Percentiles rank a stretch among this genome's conserved stretches.
Conservation (phyloP, 306 rosid genomes). For the Dryas alaskensis region DNA sequence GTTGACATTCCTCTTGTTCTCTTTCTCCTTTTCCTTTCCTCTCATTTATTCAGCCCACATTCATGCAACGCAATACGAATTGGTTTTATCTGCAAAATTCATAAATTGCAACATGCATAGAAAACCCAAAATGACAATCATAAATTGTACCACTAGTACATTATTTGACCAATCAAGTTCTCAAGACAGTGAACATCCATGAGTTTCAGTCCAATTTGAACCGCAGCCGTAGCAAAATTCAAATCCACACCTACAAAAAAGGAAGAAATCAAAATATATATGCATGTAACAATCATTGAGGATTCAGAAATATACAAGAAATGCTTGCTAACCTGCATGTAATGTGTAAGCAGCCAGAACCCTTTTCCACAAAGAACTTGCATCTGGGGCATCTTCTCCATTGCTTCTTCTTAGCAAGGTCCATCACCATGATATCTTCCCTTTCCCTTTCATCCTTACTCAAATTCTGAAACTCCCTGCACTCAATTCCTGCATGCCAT, state of each 20-base stretch:
- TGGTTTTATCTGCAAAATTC: no score
- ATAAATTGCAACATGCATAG: no score
- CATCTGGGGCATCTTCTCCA: slow-evolving; percentile 60
- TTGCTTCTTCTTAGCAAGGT: slow-evolving; percentile 31
- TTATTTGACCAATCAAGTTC: background rate
- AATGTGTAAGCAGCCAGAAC: slow-evolving; percentile 44
- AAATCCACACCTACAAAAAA: slow-evolving; percentile 34
- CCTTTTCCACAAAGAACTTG: slow-evolving; percentile 48
- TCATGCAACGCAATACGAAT: no score
- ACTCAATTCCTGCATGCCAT: slow-evolving; percentile 53
- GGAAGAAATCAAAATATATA: background rate
- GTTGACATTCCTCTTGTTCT: no score
- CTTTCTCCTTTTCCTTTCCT: no score
- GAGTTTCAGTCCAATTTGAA: slow-evolving; percentile 15
- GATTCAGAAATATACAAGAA: no score
- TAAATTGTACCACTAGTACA: background rate
- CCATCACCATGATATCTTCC: slow-evolving; percentile 48
- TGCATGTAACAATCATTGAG: no score
- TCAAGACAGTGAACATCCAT: slow-evolving; percentile 5
- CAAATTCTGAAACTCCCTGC: slow-evolving; percentile 37
- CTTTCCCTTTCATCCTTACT: slow-evolving; percentile 20
- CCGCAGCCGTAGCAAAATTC: slow-evolving; percentile 51
- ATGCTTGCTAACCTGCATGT: slow-evolving; percentile 42
- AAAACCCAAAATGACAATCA: background rate
- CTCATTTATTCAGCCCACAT: no score